Evolutionary conservation across 148 eudicot genomes (phyloP), one percentile per base, ranked within the genome.

Genomic region (Dianthus caryophyllus): DNA sequence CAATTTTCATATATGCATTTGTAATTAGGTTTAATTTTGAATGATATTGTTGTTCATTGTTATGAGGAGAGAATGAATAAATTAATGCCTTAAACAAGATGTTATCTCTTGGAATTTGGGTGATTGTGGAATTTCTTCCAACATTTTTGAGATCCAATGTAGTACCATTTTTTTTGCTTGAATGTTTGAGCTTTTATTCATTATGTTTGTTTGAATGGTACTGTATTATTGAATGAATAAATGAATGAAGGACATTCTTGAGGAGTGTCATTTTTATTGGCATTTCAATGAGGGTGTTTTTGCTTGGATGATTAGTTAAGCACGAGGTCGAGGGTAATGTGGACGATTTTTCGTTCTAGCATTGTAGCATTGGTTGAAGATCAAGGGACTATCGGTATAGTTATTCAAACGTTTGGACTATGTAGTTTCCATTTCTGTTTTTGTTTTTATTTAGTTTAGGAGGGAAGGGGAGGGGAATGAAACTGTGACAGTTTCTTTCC

Each of bases 1-100:
- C 70, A 64, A 39, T 70, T 75, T n/a, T 71, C 53, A 61, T 43
- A 16, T 66, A 43, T 61, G n/a, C 16, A 13, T 47, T 47, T 3
- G 51, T 47, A 55, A 41, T 66, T 68, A 44, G 30, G 69, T 70
- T 74, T 44, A 52, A 52, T 31, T 67, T 69, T 65, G 17, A 26
- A 57, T 66, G 54, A 17, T 24, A 50, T 59, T 52, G 53, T 64
- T 75, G 78, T 75, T 29, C 7, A 36, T 61, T 61, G 56, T 74
- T 44, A 36, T 58, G 66, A 9, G 7, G 44, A 47, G 66, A 59
- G 36, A 33, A 30, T 48, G 61, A 71, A 64, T 61, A 60, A 59
- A 26, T 43, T 9, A 64, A 30, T 62, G 75, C 31, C 56, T 63
- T 30, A 52, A 57, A 21, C 24, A 22, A 10, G 27, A 62, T 80